Evolutionary conservation across 176 grass and related monocot species (phyloP).

Genomic region (Carex pumila): DNA sequence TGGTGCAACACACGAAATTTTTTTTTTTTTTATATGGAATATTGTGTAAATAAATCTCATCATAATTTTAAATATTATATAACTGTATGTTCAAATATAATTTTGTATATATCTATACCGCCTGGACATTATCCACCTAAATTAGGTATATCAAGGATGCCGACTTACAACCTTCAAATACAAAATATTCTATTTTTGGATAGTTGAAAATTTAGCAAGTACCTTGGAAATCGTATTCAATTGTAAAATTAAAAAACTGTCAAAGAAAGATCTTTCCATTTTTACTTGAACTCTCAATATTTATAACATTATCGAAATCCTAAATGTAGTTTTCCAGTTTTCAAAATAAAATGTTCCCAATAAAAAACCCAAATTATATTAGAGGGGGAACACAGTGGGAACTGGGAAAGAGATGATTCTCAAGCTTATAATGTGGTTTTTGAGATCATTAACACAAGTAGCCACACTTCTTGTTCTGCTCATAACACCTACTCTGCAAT

Average conservation of each 20-base stretch:
- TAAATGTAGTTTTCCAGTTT: neutral
- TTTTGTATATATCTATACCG: too few species aligned
- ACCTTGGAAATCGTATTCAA: neutral
- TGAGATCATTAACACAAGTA: neutral
- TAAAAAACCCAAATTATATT: neutral
- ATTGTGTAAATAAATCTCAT: too few species aligned
- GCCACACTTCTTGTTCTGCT: neutral
- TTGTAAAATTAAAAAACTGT: neutral
- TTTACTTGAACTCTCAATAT: neutral
- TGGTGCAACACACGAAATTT: too few species aligned
- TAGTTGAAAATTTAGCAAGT: neutral
- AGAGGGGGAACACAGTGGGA: neutral
- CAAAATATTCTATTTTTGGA: neutral
- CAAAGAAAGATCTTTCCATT: neutral
- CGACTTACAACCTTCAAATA: neutral
- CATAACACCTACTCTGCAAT: neutral
- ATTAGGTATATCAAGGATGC: neutral
- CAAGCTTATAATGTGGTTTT: conserved; percentile 5
- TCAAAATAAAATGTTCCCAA: neutral
- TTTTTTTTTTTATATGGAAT: too few species aligned
- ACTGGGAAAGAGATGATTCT: neutral
- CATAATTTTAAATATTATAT: too few species aligned
- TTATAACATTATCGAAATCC: neutral
- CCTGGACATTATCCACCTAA: neutral
- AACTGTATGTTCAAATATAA: too few species aligned